Percentiles rank a stretch among this genome's conserved stretches.
Conservation (phyloP, 1,139 yeast genomes). For the Saccharomyces hybrid region DNA sequence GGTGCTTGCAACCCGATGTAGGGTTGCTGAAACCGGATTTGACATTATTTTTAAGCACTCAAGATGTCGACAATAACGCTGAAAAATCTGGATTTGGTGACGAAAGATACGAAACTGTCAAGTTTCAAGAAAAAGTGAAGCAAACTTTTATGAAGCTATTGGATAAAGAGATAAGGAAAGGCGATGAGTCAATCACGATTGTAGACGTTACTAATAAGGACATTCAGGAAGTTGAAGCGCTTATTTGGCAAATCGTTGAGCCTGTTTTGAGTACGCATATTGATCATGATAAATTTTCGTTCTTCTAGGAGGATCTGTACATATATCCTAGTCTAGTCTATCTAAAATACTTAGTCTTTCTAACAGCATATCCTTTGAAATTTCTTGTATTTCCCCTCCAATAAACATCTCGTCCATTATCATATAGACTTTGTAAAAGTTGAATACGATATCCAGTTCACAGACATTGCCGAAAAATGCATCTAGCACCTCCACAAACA, state of each 20-base stretch:
- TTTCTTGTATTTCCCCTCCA: constrained; percentile 75
- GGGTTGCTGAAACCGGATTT: constrained; percentile 87
- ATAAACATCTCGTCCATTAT: constrained; percentile 68
- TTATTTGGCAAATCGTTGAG: constrained; percentile 8
- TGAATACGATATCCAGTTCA: constrained; percentile 82
- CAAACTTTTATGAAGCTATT: constrained; percentile 47
- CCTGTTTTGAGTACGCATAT: constrained; percentile 1
- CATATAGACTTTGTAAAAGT: constrained; percentile 63
- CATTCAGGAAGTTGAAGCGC: constrained; percentile 47
- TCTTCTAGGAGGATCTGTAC: constrained; percentile 4
- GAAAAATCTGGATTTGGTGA: constrained; percentile 79
- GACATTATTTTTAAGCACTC: constrained; percentile 66
- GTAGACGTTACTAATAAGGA: constrained; percentile 53
- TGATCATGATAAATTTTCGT: constrained; percentile 2
- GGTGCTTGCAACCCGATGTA: constrained; percentile 76
- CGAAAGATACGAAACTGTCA: constrained; percentile 74
- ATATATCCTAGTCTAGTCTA: constrained; percentile 32
- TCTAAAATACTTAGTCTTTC: constrained; percentile 47
- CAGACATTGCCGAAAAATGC: constrained; percentile 85
- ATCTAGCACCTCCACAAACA: constrained; percentile 84
- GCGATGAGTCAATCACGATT: constrained; percentile 32
- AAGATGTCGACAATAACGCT: constrained; percentile 39
- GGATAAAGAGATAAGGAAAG: constrained; percentile 20
- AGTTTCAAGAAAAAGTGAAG: constrained; percentile 66
- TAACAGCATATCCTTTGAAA: constrained; percentile 51